A percentile compares a stretch with the other conserved stretches of the same genome.
phyloP scores from a whole-genome alignment of 768 basidiomycete species.

The Xerocomus potaroensis region DNA sequence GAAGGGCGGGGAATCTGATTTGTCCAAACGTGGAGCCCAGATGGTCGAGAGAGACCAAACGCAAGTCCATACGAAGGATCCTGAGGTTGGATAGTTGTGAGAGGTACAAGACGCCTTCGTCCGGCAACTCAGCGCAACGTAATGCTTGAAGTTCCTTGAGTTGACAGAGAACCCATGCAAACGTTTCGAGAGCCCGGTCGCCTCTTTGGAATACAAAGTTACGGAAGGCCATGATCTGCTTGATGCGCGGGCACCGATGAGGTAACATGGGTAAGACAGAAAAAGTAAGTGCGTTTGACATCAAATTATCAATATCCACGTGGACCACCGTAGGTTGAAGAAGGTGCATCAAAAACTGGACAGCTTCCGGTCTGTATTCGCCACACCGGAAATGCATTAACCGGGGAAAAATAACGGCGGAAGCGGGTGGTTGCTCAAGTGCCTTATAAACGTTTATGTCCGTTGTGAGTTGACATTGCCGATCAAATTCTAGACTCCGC shows the following conservation, averaged over 20 bases:
- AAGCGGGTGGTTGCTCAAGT: constrained; percentile 13
- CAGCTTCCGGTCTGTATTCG: constrained; percentile 20
- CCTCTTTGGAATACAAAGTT: constrained; percentile 26
- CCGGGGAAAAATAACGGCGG: constrained; percentile 21
- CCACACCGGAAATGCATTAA: constrained; percentile 28
- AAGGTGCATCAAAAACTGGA: constrained; percentile 23
- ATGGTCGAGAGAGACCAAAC: constrained; percentile 19
- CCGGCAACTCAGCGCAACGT: constrained; percentile 27
- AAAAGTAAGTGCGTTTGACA: constrained; percentile 22
- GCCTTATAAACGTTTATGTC: constrained; percentile 19
- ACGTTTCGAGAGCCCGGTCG: constrained; percentile 21
- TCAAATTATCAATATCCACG: constrained; percentile 28
- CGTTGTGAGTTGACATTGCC: constrained; percentile 22
- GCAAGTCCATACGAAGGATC: constrained; percentile 26
- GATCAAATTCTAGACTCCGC: constrained; percentile 30
- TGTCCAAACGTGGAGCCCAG: constrained; percentile 14
- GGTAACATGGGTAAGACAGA: constrained; percentile 18
- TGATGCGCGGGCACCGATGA: constrained; percentile 22
- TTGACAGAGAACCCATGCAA: constrained; percentile 21
- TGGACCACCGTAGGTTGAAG: constrained; percentile 24
- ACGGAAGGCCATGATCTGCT: constrained; percentile 27
- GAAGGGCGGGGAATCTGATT: constrained; percentile 19
- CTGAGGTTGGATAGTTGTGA: constrained; percentile 18
- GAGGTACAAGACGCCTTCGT: constrained; percentile 21
- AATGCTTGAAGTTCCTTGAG: constrained; percentile 20